These are phyloP conservation scores for Ganoderma leucocontextum DNA, from an alignment of 1,284 basidiomycete genomes.

Conservation along the genomic window DNA sequence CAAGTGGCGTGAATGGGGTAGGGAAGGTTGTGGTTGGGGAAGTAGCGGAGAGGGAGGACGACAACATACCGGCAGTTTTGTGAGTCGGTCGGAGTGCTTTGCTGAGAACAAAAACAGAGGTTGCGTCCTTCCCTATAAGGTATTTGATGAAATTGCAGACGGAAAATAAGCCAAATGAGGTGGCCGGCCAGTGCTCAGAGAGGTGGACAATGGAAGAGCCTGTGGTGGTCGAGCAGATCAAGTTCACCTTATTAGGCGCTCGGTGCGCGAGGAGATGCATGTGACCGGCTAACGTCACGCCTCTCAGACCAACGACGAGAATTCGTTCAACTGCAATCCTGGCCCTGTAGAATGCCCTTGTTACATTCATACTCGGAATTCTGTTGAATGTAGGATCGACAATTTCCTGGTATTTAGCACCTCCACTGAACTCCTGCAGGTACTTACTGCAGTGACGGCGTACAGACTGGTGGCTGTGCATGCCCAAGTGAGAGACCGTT, in stretches of 20 bases:
- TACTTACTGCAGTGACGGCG: too few relatives aligned
- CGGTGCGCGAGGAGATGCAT: background rate
- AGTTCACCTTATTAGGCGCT: background rate
- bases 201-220: background rate
- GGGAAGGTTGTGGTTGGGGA: background rate
- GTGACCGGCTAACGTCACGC: background rate
- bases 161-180: background rate
- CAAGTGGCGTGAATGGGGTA: background rate
- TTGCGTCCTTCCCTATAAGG: background rate
- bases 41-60: background rate
- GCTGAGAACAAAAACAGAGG: background rate
- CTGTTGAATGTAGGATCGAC: too few relatives aligned
- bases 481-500: slow-evolving; percentile 6
- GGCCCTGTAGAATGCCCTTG: too few relatives aligned
- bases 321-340: background rate
- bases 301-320: background rate
- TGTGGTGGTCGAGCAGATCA: background rate
- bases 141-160: background rate
- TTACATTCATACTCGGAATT: too few relatives aligned
- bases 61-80: background rate
- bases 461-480: too few relatives aligned
- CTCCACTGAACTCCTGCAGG: too few relatives aligned
- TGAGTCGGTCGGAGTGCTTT: background rate
- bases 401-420: too few relatives aligned
- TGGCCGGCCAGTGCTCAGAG: background rate